Base-by-base conservation (phyloP, 2,329 filamentous ascomycete species). In the Cladosporium velox region DNA sequence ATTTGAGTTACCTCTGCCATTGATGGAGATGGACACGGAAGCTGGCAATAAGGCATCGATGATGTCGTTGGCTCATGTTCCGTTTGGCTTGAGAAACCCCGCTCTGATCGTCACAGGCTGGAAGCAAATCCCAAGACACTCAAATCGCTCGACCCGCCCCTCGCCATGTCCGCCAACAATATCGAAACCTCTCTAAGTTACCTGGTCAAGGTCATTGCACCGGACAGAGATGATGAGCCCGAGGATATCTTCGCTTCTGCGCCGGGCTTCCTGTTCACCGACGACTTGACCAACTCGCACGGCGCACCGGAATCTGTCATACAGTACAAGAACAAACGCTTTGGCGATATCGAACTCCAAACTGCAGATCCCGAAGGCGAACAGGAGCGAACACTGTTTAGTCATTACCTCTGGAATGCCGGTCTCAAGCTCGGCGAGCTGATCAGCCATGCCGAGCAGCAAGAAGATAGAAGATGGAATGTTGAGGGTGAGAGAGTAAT, bases 361-460 rank as follows among this genome's bases (percentile, higher is more conserved):
- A 77, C 79, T 1, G 79, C 81, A 8, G 78, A 82, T 70, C 71
- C 87, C 79, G 74, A 79, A 35, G 79, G 76, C 35, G 86, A 88
- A 64, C 77, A 82, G 34, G 85, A 87, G 71, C 79, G 88, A 59
- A 76, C 78, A 24, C 82, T 91, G 54, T 92, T 91, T 74, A 87
- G 87, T 68, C 90, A 92, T 74, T 91, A 89, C 75, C 78, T 92
- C 30, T 92, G 90, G 90, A 92, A 92, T 77, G 83, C 89, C 7
- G 80, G 80, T 0, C 72, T 84, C 32, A 72, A 82, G 69, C 76
- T 82, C 76, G 81, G 75, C 4, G 81, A 83, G 71, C 66, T 82
- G 51, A 73, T 83, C 34, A 78, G 76, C 5, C 66, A 69, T 8
- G 73, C 71, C 15, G 65, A 66, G 0, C 71, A 69, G 65, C 70